Base-by-base conservation (phyloP, 1,139 yeast genomes). In the Hyphopichia khmerensis region DNA sequence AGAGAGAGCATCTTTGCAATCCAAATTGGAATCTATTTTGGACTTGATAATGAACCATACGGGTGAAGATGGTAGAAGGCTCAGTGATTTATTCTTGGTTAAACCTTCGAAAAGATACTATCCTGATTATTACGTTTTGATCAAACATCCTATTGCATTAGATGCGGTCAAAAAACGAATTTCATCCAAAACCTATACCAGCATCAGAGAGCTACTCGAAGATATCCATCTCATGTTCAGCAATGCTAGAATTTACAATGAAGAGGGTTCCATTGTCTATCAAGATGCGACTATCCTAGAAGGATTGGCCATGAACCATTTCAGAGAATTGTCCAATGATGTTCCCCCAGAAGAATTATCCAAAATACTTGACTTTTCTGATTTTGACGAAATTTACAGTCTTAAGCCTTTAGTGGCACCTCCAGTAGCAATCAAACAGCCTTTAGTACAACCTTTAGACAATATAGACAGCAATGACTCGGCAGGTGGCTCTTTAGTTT, bases 231-330 rank as follows among this genome's bases (percentile, higher is more conserved):
- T 83, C 52, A 87, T 91, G 80, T 87, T 87, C 62, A 74, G 79
- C 45, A 91, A 91, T 62, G 97, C 97, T 1, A 75, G 84, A 48
- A 78, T 80, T n/a, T 91, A 89, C 60, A 91, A 91, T 56, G 95
- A 89, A 56, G 96, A 87, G 59, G 96, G 95, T 0, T 87, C 96
- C 1, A 62, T 84, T 46, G 89, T 91, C 15, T 87, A 82, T 54
- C 76, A 80, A 45, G 96, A 90, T 64, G 95, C 98, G 1, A 65
- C 75, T 33, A 72, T 67, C 18, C 66, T 91, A 51, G 93, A 88
- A 58, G 63, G 68, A 11, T 60, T 79, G 43, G 79, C 73, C 1
- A 50, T 58, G 36, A 60, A 59, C 13, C 63, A 62, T 45, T 67
- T 65, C 48, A 55, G 53, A 37, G 73, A 69, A 37, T 48, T 65